Evolutionary conservation across 352 stramenopile species (phyloP).

Genomic region (Phytophthora colocasiae): DNA sequence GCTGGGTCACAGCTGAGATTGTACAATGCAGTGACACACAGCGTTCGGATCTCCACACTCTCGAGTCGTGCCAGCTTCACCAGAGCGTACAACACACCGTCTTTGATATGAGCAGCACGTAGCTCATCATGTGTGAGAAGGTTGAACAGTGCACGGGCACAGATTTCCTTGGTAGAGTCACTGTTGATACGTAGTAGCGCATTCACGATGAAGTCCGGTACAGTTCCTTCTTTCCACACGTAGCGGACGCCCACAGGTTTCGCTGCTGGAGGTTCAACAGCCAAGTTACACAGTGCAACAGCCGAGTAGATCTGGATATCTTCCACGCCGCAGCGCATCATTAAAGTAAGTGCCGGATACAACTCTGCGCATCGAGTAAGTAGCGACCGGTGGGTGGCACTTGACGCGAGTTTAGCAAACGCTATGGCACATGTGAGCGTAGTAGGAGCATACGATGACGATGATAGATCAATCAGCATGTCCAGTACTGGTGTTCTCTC

Average conservation of each 20-base stretch:
- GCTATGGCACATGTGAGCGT: constrained; percentile 81
- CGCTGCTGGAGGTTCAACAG: constrained; percentile 58
- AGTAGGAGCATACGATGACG: constrained; percentile 61
- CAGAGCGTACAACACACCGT: constrained; percentile 88
- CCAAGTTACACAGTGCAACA: constrained; percentile 86
- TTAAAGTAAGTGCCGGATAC: constrained; percentile 80
- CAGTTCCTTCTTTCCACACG: constrained; percentile 88
- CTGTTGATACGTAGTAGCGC: constrained; percentile 90
- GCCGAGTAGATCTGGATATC: constrained; percentile 92
- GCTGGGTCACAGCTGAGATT: constrained; percentile 81
- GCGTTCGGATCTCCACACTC: constrained; percentile 78
- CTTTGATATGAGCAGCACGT: constrained; percentile 84
- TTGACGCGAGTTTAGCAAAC: constrained; percentile 79
- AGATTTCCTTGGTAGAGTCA: constrained; percentile 90
- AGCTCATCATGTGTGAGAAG: constrained; percentile 85
- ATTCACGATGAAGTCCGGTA: constrained; percentile 92
- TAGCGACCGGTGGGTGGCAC: constrained; percentile 52
- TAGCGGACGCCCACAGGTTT: constrained; percentile 60
- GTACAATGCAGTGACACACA: constrained; percentile 86
- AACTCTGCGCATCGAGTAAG: constrained; percentile 77
- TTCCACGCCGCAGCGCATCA: constrained; percentile 90
- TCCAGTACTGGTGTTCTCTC: constrained; percentile 75
- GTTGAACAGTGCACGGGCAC: constrained; percentile 86
- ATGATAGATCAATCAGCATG: constrained; percentile 84
- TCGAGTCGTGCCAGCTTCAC: constrained; percentile 87